Percentiles rank a stretch among this genome's conserved stretches.
These are phyloP conservation scores for Scenedesmus sp. DNA, from an alignment of 163 green algal genomes.

Conservation along the genomic window DNA sequence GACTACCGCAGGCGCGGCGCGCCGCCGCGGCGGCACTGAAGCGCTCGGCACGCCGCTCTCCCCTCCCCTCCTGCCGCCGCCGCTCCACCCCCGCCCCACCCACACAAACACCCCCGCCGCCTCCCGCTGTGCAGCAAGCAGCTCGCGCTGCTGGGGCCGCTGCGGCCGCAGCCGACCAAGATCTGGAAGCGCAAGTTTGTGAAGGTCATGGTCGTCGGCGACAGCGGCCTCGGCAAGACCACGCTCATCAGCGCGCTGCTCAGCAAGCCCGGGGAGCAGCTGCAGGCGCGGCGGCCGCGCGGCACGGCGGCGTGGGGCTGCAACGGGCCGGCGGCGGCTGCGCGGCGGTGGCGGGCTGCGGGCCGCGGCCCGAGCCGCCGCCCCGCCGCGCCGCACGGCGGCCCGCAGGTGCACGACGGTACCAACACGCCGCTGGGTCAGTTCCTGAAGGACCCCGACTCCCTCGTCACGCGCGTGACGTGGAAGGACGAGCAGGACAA, in stretches of 20 bases:
- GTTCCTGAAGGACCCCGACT: slow-evolving; percentile 75
- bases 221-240: slow-evolving; percentile 82
- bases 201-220: slow-evolving; percentile 73
- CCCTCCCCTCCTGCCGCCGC: too few species aligned
- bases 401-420: slow-evolving; percentile 74
- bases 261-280: slow-evolving; percentile 64
- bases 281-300: slow-evolving; percentile 52
- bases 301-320: too few species aligned
- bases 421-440: slow-evolving; percentile 71
- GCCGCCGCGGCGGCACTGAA: too few species aligned
- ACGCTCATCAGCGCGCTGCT: slow-evolving; percentile 75
- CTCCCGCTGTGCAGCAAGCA: not conserved
- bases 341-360: too few species aligned
- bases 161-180: slow-evolving; percentile 67
- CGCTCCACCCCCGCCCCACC: too few species aligned
- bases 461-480: slow-evolving; percentile 68
- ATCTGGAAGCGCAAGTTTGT: slow-evolving; percentile 73
- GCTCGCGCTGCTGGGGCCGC: slow-evolving; percentile 34
- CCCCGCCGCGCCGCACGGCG: too few species aligned
- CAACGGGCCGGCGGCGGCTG: too few species aligned
- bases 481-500: slow-evolving; percentile 49
- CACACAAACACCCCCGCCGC: too few species aligned
- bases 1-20: slow-evolving; percentile 31
- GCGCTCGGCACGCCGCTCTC: too few species aligned
- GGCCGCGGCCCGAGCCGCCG: too few species aligned